A percentile compares a stretch with the other conserved stretches of the same genome.
phyloP scores from a whole-genome alignment of 805 yeast genomes.

The Pichia rugopelliculosa region DNA sequence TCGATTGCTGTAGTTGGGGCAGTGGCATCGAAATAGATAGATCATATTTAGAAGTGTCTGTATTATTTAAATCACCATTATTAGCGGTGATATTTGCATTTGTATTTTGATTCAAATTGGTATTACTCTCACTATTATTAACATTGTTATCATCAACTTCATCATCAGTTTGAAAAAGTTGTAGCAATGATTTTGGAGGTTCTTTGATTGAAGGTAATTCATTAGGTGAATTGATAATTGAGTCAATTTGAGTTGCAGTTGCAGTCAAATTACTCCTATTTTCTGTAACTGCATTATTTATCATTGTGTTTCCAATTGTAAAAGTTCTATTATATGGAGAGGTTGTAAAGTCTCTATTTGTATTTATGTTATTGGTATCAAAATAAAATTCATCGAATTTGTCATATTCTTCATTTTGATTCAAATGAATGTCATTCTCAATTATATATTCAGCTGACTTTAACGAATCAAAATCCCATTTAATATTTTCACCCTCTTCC shows the following conservation, averaged over 20 bases:
- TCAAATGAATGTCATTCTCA: conserved; percentile 53
- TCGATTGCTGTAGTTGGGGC: conserved; percentile 1
- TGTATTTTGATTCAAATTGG: not conserved
- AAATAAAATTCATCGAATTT: conserved; percentile 10
- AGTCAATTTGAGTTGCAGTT: conserved; percentile 9
- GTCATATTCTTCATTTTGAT: conserved; percentile 14
- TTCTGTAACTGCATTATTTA: conserved; percentile 5
- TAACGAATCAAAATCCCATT: conserved; percentile 88
- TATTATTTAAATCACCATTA: not conserved
- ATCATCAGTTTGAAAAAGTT: conserved; percentile 43
- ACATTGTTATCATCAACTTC: conserved; percentile 21
- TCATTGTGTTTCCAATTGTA: conserved; percentile 16
- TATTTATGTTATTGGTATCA: conserved; percentile 2
- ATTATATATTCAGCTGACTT: conserved; percentile 66
- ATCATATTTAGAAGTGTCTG: not conserved
- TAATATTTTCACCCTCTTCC: conserved; percentile 38
- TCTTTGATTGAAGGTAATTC: conserved; percentile 30
- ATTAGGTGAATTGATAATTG: conserved; percentile 17
- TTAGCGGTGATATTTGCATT: not conserved
- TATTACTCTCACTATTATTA: not conserved
- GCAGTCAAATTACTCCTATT: conserved; percentile 11
- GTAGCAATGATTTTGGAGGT: conserved; percentile 67
- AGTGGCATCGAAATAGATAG: not conserved
- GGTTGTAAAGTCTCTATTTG: conserved; percentile 5
- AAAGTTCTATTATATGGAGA: conserved; percentile 13